These are phyloP conservation scores for Voacanga thouarsii DNA, from an alignment of 257 asterid species.

Conservation along the genomic window DNA sequence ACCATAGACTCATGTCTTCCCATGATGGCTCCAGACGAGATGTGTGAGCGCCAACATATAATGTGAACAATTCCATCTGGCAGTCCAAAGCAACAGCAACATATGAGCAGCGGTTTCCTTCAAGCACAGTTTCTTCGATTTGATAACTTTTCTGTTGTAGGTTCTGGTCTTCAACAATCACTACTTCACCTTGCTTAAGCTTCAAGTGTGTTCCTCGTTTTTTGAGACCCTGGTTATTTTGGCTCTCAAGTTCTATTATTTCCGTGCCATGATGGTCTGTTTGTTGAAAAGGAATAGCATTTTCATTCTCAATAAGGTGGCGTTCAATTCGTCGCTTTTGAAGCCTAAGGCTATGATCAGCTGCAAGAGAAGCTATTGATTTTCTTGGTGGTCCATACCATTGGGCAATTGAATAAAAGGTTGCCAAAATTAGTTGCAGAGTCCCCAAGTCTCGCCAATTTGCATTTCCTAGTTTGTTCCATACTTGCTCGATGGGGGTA, in stretches of 20 bases:
- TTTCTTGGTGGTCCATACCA: slow-evolving; percentile 78
- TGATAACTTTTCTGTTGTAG: slow-evolving; percentile 48
- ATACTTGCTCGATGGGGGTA: slow-evolving; percentile 57
- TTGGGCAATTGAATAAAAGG: slow-evolving; percentile 57
- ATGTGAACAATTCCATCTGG: slow-evolving; percentile 33
- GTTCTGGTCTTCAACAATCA: slow-evolving; percentile 63
- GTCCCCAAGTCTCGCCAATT: slow-evolving; percentile 87
- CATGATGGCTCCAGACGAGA: slow-evolving; percentile 80
- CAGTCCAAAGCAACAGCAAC: slow-evolving; percentile 43
- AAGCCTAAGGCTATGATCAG: slow-evolving; percentile 67
- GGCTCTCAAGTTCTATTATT: slow-evolving; percentile 41
- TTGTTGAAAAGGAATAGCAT: slow-evolving; percentile 31
- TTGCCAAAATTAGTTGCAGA: slow-evolving; percentile 59
- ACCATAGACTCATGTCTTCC: slow-evolving; percentile 94
- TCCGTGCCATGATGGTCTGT: slow-evolving; percentile 36
- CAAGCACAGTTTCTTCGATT: slow-evolving; percentile 44
- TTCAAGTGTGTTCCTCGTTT: slow-evolving; percentile 42
- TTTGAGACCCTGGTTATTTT: slow-evolving; percentile 24
- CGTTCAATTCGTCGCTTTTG: slow-evolving; percentile 64
- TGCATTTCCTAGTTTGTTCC: slow-evolving; percentile 88
- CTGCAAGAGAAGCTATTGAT: slow-evolving; percentile 68
- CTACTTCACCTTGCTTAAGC: slow-evolving; percentile 51
- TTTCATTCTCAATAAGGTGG: slow-evolving; percentile 33
- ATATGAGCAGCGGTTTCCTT: slow-evolving; percentile 46
- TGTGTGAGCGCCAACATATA: slow-evolving; percentile 70